Percentiles rank a stretch among this genome's conserved stretches.
Conservation (phyloP, 2,329 filamentous ascomycete genomes). For the Neofusicoccum umdonicola region DNA sequence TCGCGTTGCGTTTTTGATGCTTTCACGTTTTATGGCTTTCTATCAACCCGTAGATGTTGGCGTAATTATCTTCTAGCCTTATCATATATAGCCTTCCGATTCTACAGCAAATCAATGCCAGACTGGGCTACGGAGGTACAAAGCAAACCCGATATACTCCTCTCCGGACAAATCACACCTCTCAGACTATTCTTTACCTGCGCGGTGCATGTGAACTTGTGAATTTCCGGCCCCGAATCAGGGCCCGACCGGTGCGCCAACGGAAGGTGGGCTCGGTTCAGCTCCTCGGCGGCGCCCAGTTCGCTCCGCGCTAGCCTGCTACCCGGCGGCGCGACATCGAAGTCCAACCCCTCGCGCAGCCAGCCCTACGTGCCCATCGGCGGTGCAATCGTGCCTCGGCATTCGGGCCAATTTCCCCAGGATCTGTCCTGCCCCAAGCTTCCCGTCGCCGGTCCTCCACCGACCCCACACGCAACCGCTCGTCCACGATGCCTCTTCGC, state of each 20-base stretch:
- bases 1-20: neutral
- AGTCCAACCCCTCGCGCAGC: too few species aligned
- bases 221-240: too few species aligned
- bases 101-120: neutral
- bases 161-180: neutral
- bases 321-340: too few species aligned
- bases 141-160: neutral
- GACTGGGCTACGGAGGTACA: neutral
- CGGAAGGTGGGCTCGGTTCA: too few species aligned
- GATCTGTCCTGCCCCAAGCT: neutral
- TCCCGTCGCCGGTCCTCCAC: neutral
- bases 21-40: conserved; percentile 6
- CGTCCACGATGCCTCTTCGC: neutral
- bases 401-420: conserved; percentile 9
- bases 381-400: neutral
- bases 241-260: too few species aligned
- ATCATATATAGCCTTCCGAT: neutral
- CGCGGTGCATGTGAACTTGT: neutral
- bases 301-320: too few species aligned
- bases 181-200: neutral
- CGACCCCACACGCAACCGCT: neutral
- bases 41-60: neutral
- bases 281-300: too few species aligned
- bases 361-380: too few species aligned
- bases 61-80: conserved; percentile 1